Evolutionary conservation across 169 alveolate species (phyloP).

Genomic region (Besnoitia besnoiti): DNA sequence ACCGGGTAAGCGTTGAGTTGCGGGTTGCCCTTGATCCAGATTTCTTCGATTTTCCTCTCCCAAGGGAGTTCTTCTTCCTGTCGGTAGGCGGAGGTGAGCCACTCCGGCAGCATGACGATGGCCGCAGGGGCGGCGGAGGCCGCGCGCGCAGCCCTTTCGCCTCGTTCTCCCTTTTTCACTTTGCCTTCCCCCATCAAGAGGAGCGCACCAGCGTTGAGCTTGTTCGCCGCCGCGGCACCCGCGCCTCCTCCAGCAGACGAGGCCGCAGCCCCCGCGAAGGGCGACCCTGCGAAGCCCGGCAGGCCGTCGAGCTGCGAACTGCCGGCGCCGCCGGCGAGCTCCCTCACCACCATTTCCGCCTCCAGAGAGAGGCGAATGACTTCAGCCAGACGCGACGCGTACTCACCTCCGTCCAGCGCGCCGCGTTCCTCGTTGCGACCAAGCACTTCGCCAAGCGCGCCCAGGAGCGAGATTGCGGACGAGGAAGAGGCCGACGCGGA

Average conservation of each 20-base stretch:
- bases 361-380: slow-evolving; percentile 53
- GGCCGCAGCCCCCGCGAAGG: slow-evolving; percentile 2
- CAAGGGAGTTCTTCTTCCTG: slow-evolving; percentile 60
- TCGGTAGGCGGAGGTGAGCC: slow-evolving; percentile 54
- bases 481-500: background rate
- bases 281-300: background rate
- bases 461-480: background rate
- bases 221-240: background rate
- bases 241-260: slow-evolving; percentile 38
- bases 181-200: background rate
- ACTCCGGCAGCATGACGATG: slow-evolving; percentile 45
- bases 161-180: slow-evolving; percentile 9
- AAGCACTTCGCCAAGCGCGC: slow-evolving; percentile 16
- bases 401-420: slow-evolving; percentile 62
- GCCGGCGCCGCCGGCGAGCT: slow-evolving; percentile 54
- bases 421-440: slow-evolving; percentile 54
- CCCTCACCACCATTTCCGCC: slow-evolving; percentile 61
- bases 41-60: slow-evolving; percentile 37
- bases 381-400: slow-evolving; percentile 49
- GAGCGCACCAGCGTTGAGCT: background rate
- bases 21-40: background rate
- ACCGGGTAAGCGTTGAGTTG: background rate
- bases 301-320: slow-evolving; percentile 46
- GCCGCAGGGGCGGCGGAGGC: slow-evolving; percentile 55
- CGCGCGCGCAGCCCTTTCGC: slow-evolving; percentile 13